A percentile compares a stretch with the other conserved stretches of the same genome.
phyloP scores from a whole-genome alignment of 805 yeast genomes.

The Cyberlindnera maclurae region DNA sequence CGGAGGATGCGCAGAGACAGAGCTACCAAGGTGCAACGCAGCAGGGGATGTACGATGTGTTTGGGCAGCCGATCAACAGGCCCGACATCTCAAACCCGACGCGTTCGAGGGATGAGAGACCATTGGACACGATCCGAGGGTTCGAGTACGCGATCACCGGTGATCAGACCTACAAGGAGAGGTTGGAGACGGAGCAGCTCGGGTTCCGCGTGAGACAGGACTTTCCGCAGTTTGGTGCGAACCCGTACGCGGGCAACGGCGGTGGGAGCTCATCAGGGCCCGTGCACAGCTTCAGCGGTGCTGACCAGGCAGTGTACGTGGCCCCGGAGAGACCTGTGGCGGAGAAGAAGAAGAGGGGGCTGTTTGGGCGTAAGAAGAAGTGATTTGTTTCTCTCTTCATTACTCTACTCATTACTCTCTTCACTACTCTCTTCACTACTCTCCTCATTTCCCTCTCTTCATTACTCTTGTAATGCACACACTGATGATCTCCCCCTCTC shows the following conservation, averaged over 20 bases:
- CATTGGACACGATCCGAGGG: conserved; percentile 88
- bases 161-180: conserved; percentile 70
- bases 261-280: conserved; percentile 21
- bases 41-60: conserved; percentile 65
- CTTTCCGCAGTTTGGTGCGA: conserved; percentile 48
- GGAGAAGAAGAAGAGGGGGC: conserved; percentile 71
- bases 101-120: conserved; percentile 89
- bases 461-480: no score
- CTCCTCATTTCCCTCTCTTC: no score
- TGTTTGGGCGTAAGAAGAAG: conserved; percentile 66
- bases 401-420: no score
- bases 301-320: conserved; percentile 53
- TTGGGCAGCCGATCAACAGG: conserved; percentile 71
- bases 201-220: conserved; percentile 85
- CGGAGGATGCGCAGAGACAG: conserved; percentile 12
- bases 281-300: conserved; percentile 23
- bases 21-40: conserved; percentile 36
- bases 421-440: not conserved
- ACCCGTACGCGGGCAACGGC: conserved; percentile 27
- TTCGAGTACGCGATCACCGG: conserved; percentile 95
- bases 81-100: conserved; percentile 93
- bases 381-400: no score
- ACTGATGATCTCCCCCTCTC: no score
- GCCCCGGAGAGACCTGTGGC: conserved; percentile 39
- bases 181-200: conserved; percentile 65